Conservation (phyloP, 352 stramenopile genomes). For the Pythium dissimile region DNA sequence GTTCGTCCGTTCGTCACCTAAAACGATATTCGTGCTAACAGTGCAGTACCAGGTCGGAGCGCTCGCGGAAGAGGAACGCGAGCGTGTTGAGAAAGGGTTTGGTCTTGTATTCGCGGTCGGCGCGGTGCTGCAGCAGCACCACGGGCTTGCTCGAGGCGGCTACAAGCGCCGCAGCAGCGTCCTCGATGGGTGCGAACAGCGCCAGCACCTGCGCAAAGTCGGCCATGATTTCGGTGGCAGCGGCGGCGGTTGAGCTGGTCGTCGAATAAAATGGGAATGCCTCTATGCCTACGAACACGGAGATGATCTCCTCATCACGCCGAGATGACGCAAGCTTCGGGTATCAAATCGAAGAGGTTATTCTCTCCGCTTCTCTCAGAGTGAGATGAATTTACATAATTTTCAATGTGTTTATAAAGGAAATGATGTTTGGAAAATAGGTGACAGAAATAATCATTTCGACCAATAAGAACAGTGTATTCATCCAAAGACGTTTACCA, state of each 20-base stretch:
- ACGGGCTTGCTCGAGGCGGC: slow-evolving; percentile 20
- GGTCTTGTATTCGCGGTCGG: slow-evolving; percentile 33
- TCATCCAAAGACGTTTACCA: too few species aligned
- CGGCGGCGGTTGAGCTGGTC: neutral
- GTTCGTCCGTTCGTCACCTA: too few species aligned
- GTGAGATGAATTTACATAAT: neutral
- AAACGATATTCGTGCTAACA: too few species aligned
- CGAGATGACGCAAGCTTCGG: slow-evolving; percentile 12
- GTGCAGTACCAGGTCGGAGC: slow-evolving; percentile 65
- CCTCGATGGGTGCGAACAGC: slow-evolving; percentile 15
- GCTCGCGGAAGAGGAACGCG: slow-evolving; percentile 57
- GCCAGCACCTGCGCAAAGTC: slow-evolving; percentile 21
- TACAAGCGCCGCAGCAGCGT: slow-evolving; percentile 7
- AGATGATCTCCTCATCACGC: slow-evolving; percentile 8
- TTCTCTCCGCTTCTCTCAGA: too few species aligned
- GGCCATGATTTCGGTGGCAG: too few species aligned
- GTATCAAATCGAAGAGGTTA: too few species aligned
- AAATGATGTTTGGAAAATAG: too few species aligned
- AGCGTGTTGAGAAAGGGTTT: slow-evolving; percentile 49
- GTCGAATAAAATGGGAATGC: neutral
- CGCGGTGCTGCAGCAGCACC: slow-evolving; percentile 32
- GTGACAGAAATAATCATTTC: too few species aligned
- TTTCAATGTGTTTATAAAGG: too few species aligned
- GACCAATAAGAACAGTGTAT: too few species aligned
- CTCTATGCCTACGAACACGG: slow-evolving; percentile 1